These are phyloP conservation scores for Gigaspora rosea DNA, from an alignment of 192 early-diverging fungal genomes.

Conservation along the genomic window DNA sequence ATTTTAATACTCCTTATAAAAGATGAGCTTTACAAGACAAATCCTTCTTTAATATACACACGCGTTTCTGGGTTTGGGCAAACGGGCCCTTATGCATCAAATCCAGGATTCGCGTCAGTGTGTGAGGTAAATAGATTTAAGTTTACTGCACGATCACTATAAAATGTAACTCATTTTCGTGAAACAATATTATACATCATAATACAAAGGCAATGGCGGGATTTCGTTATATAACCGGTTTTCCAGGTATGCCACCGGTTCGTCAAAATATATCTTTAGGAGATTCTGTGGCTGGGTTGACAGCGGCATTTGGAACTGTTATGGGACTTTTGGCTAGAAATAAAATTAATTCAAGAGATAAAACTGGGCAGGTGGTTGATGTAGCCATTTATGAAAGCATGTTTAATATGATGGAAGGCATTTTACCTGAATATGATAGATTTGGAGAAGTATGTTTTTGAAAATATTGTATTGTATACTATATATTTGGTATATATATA, in stretches of 20 bases:
- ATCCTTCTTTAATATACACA: constrained; percentile 50
- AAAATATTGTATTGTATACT: neutral
- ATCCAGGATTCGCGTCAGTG: constrained; percentile 54
- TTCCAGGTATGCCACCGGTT: constrained; percentile 45
- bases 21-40: constrained; percentile 45
- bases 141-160: neutral
- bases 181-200: too few species aligned
- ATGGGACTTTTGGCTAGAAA: constrained; percentile 42
- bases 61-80: constrained; percentile 56
- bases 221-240: constrained; percentile 48
- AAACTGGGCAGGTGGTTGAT: constrained; percentile 51
- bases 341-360: constrained; percentile 28
- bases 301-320: constrained; percentile 47
- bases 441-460: constrained; percentile 37
- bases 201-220: constrained; percentile 42
- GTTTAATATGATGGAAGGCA: constrained; percentile 53
- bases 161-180: neutral
- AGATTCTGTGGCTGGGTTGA: constrained; percentile 53
- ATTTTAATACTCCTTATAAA: neutral
- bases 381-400: constrained; percentile 54
- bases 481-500: neutral
- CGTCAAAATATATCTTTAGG: constrained; percentile 55
- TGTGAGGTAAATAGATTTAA: constrained; percentile 40
- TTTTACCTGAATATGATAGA: constrained; percentile 53
- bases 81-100: constrained; percentile 49